Evolutionary conservation across 2,329 filamentous ascomycete species (phyloP).

Genomic region (Cylindrodendrum hubeiense): DNA sequence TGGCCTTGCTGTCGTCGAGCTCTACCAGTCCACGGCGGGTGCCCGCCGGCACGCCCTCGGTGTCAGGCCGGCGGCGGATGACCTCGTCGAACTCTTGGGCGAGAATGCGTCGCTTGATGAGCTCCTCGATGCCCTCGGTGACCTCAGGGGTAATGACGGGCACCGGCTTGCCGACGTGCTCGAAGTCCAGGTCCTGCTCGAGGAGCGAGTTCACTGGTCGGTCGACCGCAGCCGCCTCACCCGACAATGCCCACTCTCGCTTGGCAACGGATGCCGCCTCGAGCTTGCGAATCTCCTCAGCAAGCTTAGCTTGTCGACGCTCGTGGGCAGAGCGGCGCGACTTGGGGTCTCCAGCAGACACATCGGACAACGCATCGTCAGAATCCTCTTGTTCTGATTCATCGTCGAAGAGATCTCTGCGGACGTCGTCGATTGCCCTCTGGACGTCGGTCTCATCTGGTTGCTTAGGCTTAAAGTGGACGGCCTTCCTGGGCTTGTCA

Average conservation of each 20-base stretch:
- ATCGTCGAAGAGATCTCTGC: constrained; percentile 91
- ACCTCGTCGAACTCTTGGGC: constrained; percentile 94
- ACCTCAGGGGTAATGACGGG: constrained; percentile 93
- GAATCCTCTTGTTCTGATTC: constrained; percentile 74
- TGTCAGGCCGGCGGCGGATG: constrained; percentile 82
- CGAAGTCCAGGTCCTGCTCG: constrained; percentile 95
- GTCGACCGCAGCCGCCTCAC: constrained; percentile 86
- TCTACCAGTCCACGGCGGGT: constrained; percentile 81
- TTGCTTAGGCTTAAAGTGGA: constrained; percentile 54
- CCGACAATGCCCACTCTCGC: constrained; percentile 89
- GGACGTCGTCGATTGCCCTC: constrained; percentile 87
- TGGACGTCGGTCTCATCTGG: constrained; percentile 77
- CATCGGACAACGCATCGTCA: constrained; percentile 73
- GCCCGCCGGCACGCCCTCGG: constrained; percentile 70
- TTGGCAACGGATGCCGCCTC: constrained; percentile 92
- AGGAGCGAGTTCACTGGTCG: constrained; percentile 92
- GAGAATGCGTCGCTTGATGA: constrained; percentile 94
- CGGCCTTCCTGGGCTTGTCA: constrained; percentile 58
- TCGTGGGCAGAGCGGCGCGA: constrained; percentile 88
- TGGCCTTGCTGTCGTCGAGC: constrained; percentile 88
- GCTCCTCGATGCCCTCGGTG: constrained; percentile 89
- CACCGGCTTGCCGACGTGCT: constrained; percentile 93
- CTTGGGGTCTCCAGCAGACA: constrained; percentile 76
- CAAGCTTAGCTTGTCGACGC: constrained; percentile 85
- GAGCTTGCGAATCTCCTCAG: constrained; percentile 90